phyloP scores from a whole-genome alignment of 345 rosid species.

The Citrus trifoliata region DNA sequence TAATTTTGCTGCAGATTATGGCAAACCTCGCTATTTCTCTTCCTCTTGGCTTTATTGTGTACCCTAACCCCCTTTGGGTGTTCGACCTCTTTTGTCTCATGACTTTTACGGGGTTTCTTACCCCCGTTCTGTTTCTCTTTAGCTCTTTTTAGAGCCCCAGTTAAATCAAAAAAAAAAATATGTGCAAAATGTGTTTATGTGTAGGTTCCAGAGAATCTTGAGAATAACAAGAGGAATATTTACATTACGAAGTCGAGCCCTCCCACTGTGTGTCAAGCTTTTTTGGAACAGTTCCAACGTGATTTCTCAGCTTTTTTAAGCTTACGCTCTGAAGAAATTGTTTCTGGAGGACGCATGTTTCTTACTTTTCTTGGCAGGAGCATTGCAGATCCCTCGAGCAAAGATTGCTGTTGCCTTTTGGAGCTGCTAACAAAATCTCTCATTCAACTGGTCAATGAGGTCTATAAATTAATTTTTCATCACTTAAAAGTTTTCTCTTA shows the following conservation, averaged over 20 bases:
- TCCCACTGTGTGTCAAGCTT: conserved; percentile 28
- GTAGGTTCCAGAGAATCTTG: conserved; percentile 26
- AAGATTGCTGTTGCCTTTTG: conserved; percentile 20
- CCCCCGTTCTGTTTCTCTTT: too few species aligned
- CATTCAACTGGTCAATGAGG: conserved; percentile 18
- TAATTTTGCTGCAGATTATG: too few species aligned
- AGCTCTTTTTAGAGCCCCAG: too few species aligned
- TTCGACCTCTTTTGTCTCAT: too few species aligned
- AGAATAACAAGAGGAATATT: conserved; percentile 20
- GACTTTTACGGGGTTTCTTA: too few species aligned
- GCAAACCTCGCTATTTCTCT: too few species aligned
- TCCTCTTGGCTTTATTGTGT: too few species aligned
- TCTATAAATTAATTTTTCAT: too few species aligned
- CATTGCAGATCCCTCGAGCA: not conserved
- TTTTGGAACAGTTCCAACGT: conserved; percentile 34
- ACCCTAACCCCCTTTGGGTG: too few species aligned
- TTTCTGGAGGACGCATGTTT: conserved; percentile 32
- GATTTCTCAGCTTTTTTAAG: conserved; percentile 46
- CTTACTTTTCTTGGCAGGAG: conserved; percentile 34
- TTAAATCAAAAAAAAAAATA: too few species aligned
- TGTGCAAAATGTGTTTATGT: too few species aligned
- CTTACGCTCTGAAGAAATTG: conserved; percentile 41
- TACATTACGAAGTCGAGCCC: conserved; percentile 37
- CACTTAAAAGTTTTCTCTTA: too few species aligned
- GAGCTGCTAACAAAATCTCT: conserved; percentile 29